These are phyloP conservation scores for Neofusicoccum ribis DNA, from an alignment of 2,329 filamentous ascomycete genomes.

Conservation along the genomic window DNA sequence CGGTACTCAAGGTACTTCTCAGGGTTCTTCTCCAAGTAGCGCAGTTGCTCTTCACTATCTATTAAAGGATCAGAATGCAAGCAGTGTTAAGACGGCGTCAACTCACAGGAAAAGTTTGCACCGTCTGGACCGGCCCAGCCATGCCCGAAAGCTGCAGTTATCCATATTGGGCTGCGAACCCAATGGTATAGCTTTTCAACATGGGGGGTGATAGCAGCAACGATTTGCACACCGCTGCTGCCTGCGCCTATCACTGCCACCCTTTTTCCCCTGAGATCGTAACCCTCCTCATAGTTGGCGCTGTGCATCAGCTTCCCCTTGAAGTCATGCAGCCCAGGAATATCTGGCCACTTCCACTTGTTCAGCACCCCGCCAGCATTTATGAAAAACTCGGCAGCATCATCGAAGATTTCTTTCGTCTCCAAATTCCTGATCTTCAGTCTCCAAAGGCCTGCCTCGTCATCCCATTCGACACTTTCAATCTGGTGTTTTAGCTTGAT, in stretches of 20 bases:
- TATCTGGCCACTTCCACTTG: conserved; percentile 40
- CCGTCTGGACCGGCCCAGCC: conserved; percentile 44
- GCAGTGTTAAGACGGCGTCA: not conserved
- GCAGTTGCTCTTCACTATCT: conserved; percentile 42
- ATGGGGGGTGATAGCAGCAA: conserved; percentile 49
- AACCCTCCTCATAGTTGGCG: conserved; percentile 48
- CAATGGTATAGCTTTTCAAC: conserved; percentile 50
- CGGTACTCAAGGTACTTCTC: conserved; percentile 45
- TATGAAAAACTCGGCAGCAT: conserved; percentile 46
- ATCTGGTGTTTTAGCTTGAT: conserved; percentile 55
- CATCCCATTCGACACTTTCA: conserved; percentile 50
- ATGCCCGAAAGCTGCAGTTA: conserved; percentile 45
- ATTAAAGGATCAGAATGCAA: not conserved
- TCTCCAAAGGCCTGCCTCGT: conserved; percentile 51
- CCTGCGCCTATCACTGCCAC: conserved; percentile 50
- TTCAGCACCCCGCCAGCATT: conserved; percentile 47
- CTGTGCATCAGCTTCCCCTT: conserved; percentile 47
- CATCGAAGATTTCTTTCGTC: conserved; percentile 38
- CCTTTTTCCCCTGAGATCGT: conserved; percentile 44
- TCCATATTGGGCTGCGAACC: conserved; percentile 37
- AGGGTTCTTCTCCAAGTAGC: conserved; percentile 46
- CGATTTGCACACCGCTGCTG: conserved; percentile 47
- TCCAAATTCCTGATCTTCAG: conserved; percentile 42
- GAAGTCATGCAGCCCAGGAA: conserved; percentile 48
- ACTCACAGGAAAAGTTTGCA: conserved; percentile 49